Evolutionary conservation across 1,284 basidiomycete genomes (phyloP).

Genomic region (Erythrobasidium hasegawianum): DNA sequence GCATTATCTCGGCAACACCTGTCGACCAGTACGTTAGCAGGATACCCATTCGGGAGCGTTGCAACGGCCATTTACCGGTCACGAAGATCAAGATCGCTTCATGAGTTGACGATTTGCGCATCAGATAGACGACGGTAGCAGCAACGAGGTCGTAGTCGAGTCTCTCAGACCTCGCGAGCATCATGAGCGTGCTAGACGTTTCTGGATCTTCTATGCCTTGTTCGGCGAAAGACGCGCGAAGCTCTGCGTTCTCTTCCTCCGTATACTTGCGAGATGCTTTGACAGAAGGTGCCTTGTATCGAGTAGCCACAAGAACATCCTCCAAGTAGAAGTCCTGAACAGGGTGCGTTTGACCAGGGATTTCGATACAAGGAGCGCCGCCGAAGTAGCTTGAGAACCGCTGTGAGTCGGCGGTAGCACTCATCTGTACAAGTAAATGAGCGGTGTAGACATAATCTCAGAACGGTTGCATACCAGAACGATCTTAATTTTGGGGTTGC

Average conservation of each 20-base stretch:
- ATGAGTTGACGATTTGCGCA: slow-evolving; percentile 55
- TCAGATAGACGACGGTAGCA: slow-evolving; percentile 63
- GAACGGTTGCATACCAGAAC: slow-evolving; percentile 54
- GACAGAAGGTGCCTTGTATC: slow-evolving; percentile 36
- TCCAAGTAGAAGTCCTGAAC: slow-evolving; percentile 77
- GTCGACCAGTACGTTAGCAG: background rate
- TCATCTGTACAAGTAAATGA: no score
- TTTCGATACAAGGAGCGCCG: slow-evolving; percentile 72
- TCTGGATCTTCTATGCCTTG: slow-evolving; percentile 44
- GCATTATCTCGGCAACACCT: slow-evolving; percentile 45
- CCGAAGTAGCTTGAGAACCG: slow-evolving; percentile 76
- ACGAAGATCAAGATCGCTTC: slow-evolving; percentile 76
- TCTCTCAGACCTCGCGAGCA: slow-evolving; percentile 60
- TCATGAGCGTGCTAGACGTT: slow-evolving; percentile 55
- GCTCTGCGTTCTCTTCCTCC: slow-evolving; percentile 52
- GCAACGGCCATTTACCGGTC: slow-evolving; percentile 71
- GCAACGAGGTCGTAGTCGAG: slow-evolving; percentile 77
- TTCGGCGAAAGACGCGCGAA: slow-evolving; percentile 37
- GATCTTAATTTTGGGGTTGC: slow-evolving; percentile 72
- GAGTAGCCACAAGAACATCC: slow-evolving; percentile 55
- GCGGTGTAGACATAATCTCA: no score
- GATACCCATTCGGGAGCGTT: slow-evolving; percentile 46
- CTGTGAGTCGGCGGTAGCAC: slow-evolving; percentile 81
- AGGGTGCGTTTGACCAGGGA: slow-evolving; percentile 77
- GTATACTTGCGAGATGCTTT: slow-evolving; percentile 54